Percentiles rank a stretch among this genome's conserved stretches.
Conservation (phyloP, 805 yeast species). For the Saturnispora besseyi region DNA sequence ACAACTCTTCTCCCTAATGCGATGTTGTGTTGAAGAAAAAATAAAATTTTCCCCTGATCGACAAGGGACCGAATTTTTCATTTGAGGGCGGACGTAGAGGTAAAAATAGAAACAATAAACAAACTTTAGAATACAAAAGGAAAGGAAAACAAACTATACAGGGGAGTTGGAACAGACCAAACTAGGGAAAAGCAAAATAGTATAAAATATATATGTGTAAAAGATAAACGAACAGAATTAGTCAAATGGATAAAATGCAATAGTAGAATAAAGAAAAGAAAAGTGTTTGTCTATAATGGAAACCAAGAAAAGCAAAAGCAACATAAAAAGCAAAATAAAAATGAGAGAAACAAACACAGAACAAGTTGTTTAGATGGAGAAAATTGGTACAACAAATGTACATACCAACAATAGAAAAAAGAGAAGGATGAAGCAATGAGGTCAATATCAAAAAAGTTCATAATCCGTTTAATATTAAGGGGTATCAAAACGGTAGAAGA, state of each 20-base stretch:
- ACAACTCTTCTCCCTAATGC: background rate
- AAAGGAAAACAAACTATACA: background rate
- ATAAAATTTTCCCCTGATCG: background rate
- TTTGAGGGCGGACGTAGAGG: background rate
- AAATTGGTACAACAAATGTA: background rate
- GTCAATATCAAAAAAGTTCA: background rate
- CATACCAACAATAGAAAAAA: too few species aligned
- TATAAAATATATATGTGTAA: background rate
- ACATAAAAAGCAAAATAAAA: background rate
- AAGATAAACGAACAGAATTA: background rate
- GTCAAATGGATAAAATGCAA: background rate
- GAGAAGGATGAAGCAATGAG: background rate
- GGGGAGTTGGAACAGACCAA: background rate
- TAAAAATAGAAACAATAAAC: background rate
- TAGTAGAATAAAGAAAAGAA: background rate
- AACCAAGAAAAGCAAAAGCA: background rate
- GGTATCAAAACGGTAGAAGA: slow-evolving; percentile 1
- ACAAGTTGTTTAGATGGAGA: background rate
- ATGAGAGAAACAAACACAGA: background rate
- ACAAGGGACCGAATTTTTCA: background rate
- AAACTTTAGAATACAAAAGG: background rate
- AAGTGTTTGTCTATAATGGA: background rate
- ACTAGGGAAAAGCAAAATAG: background rate
- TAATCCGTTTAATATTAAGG: background rate
- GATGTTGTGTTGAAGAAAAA: background rate